Evolutionary conservation across 306 rosid genomes (phyloP).

Genomic region (Cucurbita argyrosperma): DNA sequence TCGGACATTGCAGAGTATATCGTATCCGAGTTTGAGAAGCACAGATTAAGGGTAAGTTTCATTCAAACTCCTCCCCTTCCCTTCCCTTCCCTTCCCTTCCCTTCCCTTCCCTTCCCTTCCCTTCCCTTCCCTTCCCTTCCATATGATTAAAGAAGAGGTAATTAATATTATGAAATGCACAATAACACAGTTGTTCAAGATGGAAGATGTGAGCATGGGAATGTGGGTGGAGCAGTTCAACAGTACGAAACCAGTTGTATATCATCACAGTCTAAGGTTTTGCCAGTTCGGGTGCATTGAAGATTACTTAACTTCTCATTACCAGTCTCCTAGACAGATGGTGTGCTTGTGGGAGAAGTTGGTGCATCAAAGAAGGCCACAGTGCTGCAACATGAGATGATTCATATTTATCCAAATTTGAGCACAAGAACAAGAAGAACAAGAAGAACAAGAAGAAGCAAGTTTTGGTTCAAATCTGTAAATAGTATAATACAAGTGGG

Average conservation of each 20-base stretch:
- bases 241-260: constrained; percentile 40
- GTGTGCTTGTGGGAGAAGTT: constrained; percentile 77
- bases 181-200: constrained; percentile 62
- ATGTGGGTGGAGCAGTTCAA: constrained; percentile 88
- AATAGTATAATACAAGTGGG: constrained; percentile 17
- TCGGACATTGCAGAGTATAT: constrained; percentile 56
- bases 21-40: constrained; percentile 52
- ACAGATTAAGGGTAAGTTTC: constrained; percentile 48
- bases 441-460: constrained; percentile 16
- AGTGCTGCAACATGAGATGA: constrained; percentile 93
- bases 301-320: constrained; percentile 73
- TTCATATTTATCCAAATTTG: background rate
- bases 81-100: background rate
- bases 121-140: background rate
- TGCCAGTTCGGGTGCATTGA: constrained; percentile 85
- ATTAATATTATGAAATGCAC: background rate
- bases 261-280: constrained; percentile 58
- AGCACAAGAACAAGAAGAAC: background rate
- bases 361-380: constrained; percentile 41
- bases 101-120: background rate
- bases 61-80: background rate
- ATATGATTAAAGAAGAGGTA: too few relatives aligned
- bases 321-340: constrained; percentile 92
- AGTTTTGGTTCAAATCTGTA: constrained; percentile 35
- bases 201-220: constrained; percentile 99